phyloP scores from a whole-genome alignment of 768 basidiomycete genomes.

The Wakefieldia striispora region DNA sequence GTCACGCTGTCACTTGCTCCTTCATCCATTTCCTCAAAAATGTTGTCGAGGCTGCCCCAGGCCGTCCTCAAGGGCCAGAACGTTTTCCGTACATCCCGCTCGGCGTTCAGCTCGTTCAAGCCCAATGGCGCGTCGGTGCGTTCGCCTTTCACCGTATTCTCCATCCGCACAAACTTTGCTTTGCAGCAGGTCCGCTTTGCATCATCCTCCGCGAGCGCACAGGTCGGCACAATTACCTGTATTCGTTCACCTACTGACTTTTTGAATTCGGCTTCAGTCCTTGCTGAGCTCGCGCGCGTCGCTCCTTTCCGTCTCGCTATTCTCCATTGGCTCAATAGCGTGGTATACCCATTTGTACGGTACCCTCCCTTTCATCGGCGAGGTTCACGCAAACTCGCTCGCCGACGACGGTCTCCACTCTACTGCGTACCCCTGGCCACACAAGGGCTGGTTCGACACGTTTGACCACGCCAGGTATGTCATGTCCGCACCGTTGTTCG shows the following conservation, averaged over 20 bases:
- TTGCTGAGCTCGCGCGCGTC: constrained; percentile 69
- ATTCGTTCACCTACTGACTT: not conserved
- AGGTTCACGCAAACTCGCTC: constrained; percentile 89
- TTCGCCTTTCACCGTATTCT: constrained; percentile 3
- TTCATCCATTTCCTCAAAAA: constrained; percentile 56
- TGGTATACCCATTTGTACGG: constrained; percentile 98
- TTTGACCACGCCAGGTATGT: constrained; percentile 95
- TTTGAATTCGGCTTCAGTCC: constrained; percentile 40
- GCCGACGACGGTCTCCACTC: constrained; percentile 96
- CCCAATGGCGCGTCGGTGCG: constrained; percentile 53
- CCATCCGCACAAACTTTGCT: constrained; percentile 5
- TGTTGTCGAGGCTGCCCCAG: constrained; percentile 81
- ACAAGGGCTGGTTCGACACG: constrained; percentile 82
- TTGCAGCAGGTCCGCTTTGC: constrained; percentile 65
- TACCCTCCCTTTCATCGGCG: constrained; percentile 80
- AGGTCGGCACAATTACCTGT: constrained; percentile 48
- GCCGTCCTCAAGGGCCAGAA: constrained; percentile 63
- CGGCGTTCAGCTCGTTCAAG: constrained; percentile 38
- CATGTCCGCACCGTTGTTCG: constrained; percentile 39
- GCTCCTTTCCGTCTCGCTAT: constrained; percentile 69
- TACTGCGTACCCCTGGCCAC: constrained; percentile 83
- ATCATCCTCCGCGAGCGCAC: constrained; percentile 58
- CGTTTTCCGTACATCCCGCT: constrained; percentile 45
- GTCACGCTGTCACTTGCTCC: constrained; percentile 41
- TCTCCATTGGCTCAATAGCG: constrained; percentile 86